Percentiles rank a stretch among this genome's conserved stretches.
phyloP scores from a whole-genome alignment of 2,329 filamentous ascomycete species.

The Rutstroemia sp. region DNA sequence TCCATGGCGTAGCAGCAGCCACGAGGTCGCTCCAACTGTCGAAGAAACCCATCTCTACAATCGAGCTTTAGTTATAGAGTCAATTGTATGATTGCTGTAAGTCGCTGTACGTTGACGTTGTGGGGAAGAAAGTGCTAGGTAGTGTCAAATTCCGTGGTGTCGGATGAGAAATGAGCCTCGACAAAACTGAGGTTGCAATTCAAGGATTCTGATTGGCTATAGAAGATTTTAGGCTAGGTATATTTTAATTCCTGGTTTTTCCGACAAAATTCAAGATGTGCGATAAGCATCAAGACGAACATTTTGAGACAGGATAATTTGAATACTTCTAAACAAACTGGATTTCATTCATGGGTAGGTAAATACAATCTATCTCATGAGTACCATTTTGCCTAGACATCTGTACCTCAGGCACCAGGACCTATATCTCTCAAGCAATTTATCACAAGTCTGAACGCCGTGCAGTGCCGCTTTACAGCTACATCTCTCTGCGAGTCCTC shows the following conservation, averaged over 20 bases:
- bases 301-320: background rate
- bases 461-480: slow-evolving; percentile 6
- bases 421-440: background rate
- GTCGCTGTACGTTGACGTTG: slow-evolving; percentile 7
- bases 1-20: slow-evolving; percentile 59
- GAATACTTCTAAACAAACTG: background rate
- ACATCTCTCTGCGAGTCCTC: background rate
- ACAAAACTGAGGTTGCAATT: slow-evolving; percentile 12
- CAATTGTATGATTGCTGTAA: slow-evolving; percentile 6
- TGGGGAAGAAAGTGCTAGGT: background rate
- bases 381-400: background rate
- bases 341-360: background rate
- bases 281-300: background rate
- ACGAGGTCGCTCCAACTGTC: slow-evolving; percentile 56
- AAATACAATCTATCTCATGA: background rate
- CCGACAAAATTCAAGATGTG: background rate
- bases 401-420: background rate
- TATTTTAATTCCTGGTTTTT: slow-evolving; percentile 9
- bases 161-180: slow-evolving; percentile 11
- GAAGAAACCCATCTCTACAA: slow-evolving; percentile 54
- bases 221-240: background rate
- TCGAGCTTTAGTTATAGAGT: slow-evolving; percentile 9
- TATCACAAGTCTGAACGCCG: slow-evolving; percentile 6
- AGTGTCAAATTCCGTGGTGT: slow-evolving; percentile 8
- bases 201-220: slow-evolving; percentile 24